Evolutionary conservation across 805 yeast species (phyloP), one percentile per base, ranked within the genome.

Genomic region (Starmerella sp.): DNA sequence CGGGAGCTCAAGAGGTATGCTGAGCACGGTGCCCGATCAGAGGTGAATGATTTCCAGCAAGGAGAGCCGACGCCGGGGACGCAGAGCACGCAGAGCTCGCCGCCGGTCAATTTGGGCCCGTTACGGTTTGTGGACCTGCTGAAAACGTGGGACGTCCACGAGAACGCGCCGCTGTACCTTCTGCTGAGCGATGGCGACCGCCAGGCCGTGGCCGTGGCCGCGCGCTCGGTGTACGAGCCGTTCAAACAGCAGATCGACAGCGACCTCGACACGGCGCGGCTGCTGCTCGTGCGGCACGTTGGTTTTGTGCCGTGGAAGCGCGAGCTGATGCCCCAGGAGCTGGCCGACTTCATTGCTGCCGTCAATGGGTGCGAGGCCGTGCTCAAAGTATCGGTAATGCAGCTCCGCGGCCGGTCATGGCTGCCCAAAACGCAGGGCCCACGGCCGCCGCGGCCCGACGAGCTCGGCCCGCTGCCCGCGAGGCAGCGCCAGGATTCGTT

Each of bases 141-240:
- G 30, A 31, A 34, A 15, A 51, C 44, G 6, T 35, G 48, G 35
- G 48, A 35, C 4, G 10, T 14, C n/a, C 6, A 13, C 29, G 43
- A 6, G 13, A 6, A 7, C 29, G 15, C 35, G 15, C 41, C 35
- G n/a, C 17, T 38, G 30, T 55, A 34, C 35, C 35, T 52, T 22
- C 22, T 52, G 15, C 13, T 55, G 15, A 43, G 55, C 32, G 58
- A 55, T 38, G 58, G 58, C 31, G 32, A 39, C 8, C 52, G 55
- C 6, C 41, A 28, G n/a, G 51, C 52, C 4, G 53, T 55, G n/a
- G 57, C 53, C 39, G 42, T 42, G 10, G 38, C 52, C 6, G 31
- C 41, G 41, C 49, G 48, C 15, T 43, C 54, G 5, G 45, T 37
- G 13, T 22, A 15, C 13, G 32, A 30, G 22, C 47, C 51, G 37